phyloP scores from a whole-genome alignment of 352 stramenopile species.

The Pythium grandisporangium region DNA sequence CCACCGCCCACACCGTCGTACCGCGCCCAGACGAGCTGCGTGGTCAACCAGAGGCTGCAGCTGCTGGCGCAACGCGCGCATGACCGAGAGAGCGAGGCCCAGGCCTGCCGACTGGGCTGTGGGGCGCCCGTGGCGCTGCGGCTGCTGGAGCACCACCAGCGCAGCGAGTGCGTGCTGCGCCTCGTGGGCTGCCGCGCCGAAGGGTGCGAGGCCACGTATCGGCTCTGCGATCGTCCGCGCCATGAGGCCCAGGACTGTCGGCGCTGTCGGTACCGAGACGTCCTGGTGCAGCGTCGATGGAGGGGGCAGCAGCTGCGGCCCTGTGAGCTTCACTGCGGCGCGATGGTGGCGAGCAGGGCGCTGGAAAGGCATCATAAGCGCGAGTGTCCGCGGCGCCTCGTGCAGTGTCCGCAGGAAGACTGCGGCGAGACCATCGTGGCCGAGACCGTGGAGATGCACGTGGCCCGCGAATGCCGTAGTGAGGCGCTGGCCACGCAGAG shows the following conservation, averaged over 20 bases:
- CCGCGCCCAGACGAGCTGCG: slow-evolving; percentile 50
- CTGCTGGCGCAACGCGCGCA: slow-evolving; percentile 43
- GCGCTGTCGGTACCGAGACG: slow-evolving; percentile 24
- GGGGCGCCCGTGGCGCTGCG: slow-evolving; percentile 19
- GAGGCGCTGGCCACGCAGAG: slow-evolving; percentile 11
- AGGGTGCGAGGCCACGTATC: slow-evolving; percentile 27
- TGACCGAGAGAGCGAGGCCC: slow-evolving; percentile 26
- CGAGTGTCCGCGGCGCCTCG: slow-evolving; percentile 38
- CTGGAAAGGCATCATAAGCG: slow-evolving; percentile 25
- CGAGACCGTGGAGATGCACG: slow-evolving; percentile 21
- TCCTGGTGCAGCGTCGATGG: slow-evolving; percentile 23
- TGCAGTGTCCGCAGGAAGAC: slow-evolving; percentile 31
- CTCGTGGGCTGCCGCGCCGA: slow-evolving; percentile 42
- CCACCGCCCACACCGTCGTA: slow-evolving; percentile 48
- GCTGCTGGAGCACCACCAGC: slow-evolving; percentile 42
- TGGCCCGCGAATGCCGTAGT: slow-evolving; percentile 31
- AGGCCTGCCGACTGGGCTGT: slow-evolving; percentile 38
- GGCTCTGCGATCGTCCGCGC: slow-evolving; percentile 15
- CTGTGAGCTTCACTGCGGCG: slow-evolving; percentile 35
- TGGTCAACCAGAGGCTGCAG: slow-evolving; percentile 62
- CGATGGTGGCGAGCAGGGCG: slow-evolving; percentile 20
- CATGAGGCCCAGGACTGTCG: slow-evolving; percentile 28
- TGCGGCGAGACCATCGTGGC: slow-evolving; percentile 45
- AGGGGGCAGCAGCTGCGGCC: slow-evolving; percentile 28
- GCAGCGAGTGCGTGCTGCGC: slow-evolving; percentile 31